Percentiles rank a stretch among this genome's conserved stretches.
Evolutionary conservation across 495 filamentous ascomycete species (phyloP).

Genomic region (Penicillium goetzii): DNA sequence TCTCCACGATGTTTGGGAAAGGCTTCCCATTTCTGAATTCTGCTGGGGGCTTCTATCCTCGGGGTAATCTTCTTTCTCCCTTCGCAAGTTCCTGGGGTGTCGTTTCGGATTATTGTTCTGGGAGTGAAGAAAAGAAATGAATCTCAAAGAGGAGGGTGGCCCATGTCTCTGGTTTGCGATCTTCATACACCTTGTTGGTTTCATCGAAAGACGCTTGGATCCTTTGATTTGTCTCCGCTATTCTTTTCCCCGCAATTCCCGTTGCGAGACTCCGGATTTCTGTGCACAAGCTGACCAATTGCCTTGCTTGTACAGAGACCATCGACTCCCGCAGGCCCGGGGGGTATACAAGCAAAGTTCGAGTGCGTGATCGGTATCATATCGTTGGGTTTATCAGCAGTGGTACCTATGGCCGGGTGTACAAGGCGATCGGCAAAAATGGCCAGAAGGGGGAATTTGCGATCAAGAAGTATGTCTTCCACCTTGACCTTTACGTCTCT

Average conservation of each 20-base stretch:
- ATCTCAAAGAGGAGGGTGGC: conserved; percentile 13
- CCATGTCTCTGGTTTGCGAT: conserved; percentile 20
- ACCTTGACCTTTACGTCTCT: neutral
- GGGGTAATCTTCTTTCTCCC: conserved; percentile 50
- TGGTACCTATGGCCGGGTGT: conserved; percentile 98
- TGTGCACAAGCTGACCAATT: conserved; percentile 17
- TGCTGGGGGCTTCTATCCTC: conserved; percentile 50
- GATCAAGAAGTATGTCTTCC: conserved; percentile 76
- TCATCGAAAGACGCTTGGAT: conserved; percentile 24
- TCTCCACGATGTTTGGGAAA: conserved; percentile 48
- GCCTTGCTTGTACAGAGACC: conserved; percentile 30
- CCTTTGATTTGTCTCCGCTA: conserved; percentile 24
- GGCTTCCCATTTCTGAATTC: conserved; percentile 49
- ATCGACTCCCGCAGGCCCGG: conserved; percentile 49
- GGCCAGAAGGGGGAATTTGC: conserved; percentile 80
- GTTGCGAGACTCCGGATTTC: conserved; percentile 9
- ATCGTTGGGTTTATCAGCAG: conserved; percentile 98
- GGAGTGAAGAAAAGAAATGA: conserved; percentile 6
- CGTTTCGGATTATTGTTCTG: conserved; percentile 5
- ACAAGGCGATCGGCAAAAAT: conserved; percentile 87
- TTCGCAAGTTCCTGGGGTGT: neutral
- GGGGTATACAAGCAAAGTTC: conserved; percentile 81
- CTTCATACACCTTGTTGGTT: conserved; percentile 22
- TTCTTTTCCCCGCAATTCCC: conserved; percentile 20
- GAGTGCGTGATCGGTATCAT: conserved; percentile 88